phyloP scores from a whole-genome alignment of 2,329 filamentous ascomycete genomes.

The Geosmithia morbida region DNA sequence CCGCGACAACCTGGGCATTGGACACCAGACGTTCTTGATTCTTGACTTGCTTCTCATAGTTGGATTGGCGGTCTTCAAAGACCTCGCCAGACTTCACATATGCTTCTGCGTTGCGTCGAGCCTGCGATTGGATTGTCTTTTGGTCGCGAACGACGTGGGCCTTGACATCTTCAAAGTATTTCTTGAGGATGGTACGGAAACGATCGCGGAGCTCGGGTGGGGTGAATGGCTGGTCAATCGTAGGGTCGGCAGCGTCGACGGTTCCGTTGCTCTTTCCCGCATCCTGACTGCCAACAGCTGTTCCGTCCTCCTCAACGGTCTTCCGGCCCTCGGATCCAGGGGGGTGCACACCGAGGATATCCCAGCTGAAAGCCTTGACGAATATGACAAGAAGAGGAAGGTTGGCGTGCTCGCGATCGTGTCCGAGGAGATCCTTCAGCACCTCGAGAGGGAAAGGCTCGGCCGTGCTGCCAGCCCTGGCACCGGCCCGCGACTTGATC shows the following conservation, averaged over 20 bases:
- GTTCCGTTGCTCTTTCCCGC: slow-evolving; percentile 23
- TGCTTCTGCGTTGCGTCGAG: slow-evolving; percentile 88
- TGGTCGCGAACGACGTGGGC: slow-evolving; percentile 81
- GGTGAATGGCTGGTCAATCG: slow-evolving; percentile 59
- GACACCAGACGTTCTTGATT: slow-evolving; percentile 78
- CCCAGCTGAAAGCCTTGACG: slow-evolving; percentile 93
- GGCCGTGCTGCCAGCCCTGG: slow-evolving; percentile 50
- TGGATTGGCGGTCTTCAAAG: slow-evolving; percentile 91
- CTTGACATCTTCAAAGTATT: slow-evolving; percentile 91
- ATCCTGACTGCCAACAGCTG: slow-evolving; percentile 30
- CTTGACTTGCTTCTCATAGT: slow-evolving; percentile 89
- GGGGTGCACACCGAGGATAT: slow-evolving; percentile 70
- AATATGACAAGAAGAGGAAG: slow-evolving; percentile 86
- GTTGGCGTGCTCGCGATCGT: slow-evolving; percentile 87
- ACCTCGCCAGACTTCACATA: slow-evolving; percentile 98
- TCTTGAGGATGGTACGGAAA: slow-evolving; percentile 71
- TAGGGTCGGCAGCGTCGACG: slow-evolving; percentile 8
- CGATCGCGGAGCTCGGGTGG: slow-evolving; percentile 66
- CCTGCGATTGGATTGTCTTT: slow-evolving; percentile 73
- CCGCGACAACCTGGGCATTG: slow-evolving; percentile 83
- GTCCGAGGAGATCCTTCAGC: slow-evolving; percentile 87
- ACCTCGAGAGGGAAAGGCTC: slow-evolving; percentile 96
- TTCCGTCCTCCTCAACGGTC: slow-evolving; percentile 67
- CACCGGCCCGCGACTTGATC: slow-evolving; percentile 36
- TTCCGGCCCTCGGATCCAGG: slow-evolving; percentile 66